A percentile compares a stretch with the other conserved stretches of the same genome.
These are phyloP conservation scores for Manihot esculenta DNA, from an alignment of 441 rosid species.

Conservation along the genomic window DNA sequence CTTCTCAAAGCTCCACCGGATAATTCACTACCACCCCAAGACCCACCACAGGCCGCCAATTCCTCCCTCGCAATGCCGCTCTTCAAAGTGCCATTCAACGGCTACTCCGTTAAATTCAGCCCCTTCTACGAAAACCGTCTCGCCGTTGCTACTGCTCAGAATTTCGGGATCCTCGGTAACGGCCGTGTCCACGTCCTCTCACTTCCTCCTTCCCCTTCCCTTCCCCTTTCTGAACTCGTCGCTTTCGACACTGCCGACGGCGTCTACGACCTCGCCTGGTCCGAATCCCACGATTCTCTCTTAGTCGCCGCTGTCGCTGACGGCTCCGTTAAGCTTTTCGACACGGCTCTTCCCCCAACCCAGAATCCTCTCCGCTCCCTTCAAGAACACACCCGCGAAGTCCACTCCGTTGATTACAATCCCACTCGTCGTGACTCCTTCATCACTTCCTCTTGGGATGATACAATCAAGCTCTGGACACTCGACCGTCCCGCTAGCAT, in stretches of 20 bases:
- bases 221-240: constrained; percentile 45
- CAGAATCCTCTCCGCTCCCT: constrained; percentile 78
- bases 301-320: constrained; percentile 76
- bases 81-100: constrained; percentile 75
- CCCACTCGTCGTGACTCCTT: constrained; percentile 94
- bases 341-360: constrained; percentile 65
- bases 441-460: constrained; percentile 84
- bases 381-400: constrained; percentile 90
- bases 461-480: constrained; percentile 88
- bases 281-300: constrained; percentile 88
- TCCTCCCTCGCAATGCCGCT: constrained; percentile 48
- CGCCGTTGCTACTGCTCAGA: constrained; percentile 86
- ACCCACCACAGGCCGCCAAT: too few species aligned
- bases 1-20: too few species aligned
- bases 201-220: constrained; percentile 57
- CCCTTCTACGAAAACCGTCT: constrained; percentile 81
- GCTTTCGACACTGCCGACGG: constrained; percentile 84
- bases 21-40: too few species aligned
- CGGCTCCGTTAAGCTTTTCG: constrained; percentile 85
- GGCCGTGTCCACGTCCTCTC: constrained; percentile 85
- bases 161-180: constrained; percentile 92
- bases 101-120: constrained; percentile 82
- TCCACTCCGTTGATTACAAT: constrained; percentile 73
- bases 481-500: constrained; percentile 79
- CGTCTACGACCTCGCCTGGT: constrained; percentile 82